Percentiles rank a stretch among this genome's conserved stretches.
Evolutionary conservation across 1,284 basidiomycete species (phyloP).

Genomic region (Dichomitus squalens): DNA sequence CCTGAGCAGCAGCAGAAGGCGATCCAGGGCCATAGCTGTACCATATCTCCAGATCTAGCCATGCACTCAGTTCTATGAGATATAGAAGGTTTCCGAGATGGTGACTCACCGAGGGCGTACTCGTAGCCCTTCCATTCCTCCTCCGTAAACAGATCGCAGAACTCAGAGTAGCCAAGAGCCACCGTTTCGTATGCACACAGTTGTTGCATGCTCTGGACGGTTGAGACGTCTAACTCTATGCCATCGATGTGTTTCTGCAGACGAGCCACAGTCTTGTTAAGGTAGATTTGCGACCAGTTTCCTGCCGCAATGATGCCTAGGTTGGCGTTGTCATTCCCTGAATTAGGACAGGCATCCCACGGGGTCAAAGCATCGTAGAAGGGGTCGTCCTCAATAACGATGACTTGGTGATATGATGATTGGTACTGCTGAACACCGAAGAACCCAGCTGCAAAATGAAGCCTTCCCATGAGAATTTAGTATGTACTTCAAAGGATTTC

Average conservation of each 20-base stretch:
- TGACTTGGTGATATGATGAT: slow-evolving; percentile 49
- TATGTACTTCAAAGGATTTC: neutral
- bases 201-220: slow-evolving; percentile 50
- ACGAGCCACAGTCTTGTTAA: slow-evolving; percentile 51
- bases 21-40: slow-evolving; percentile 58
- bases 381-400: slow-evolving; percentile 52
- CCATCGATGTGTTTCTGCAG: slow-evolving; percentile 50
- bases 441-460: slow-evolving; percentile 62
- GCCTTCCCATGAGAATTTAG: slow-evolving; percentile 27
- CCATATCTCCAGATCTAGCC: slow-evolving; percentile 45
- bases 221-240: slow-evolving; percentile 47
- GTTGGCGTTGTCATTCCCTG: slow-evolving; percentile 38
- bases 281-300: slow-evolving; percentile 57
- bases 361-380: slow-evolving; percentile 66
- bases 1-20: slow-evolving; percentile 56
- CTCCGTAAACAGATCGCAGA: slow-evolving; percentile 62
- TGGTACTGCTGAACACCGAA: slow-evolving; percentile 56
- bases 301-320: slow-evolving; percentile 33
- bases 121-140: slow-evolving; percentile 69
- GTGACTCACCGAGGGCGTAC: slow-evolving; percentile 44
- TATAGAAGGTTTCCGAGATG: neutral
- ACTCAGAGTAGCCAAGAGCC: slow-evolving; percentile 58
- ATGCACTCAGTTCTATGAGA: neutral
- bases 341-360: slow-evolving; percentile 45
- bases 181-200: slow-evolving; percentile 70